Conservation (phyloP, 352 stramenopile genomes). For the Pythium sp. region DNA sequence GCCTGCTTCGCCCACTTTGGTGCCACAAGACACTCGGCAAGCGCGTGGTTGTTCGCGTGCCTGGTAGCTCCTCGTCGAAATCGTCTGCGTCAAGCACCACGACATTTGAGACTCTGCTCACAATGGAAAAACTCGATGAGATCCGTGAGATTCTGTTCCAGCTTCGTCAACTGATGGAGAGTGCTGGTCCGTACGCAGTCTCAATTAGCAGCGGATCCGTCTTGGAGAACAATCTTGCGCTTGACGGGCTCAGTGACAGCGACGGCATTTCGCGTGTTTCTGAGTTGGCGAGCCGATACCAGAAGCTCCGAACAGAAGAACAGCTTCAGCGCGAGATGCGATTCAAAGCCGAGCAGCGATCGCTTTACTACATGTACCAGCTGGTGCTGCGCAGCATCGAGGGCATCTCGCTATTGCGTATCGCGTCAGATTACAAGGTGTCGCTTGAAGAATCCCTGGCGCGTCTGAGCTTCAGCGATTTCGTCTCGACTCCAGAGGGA, state of each 20-base stretch:
- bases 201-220: conserved; percentile 65
- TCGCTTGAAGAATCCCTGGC: conserved; percentile 64
- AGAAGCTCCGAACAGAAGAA: conserved; percentile 70
- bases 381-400: conserved; percentile 78
- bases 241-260: conserved; percentile 38
- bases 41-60: conserved; percentile 28
- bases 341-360: conserved; percentile 81
- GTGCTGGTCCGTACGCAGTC: conserved; percentile 64
- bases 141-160: conserved; percentile 83
- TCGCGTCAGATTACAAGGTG: conserved; percentile 67
- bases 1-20: conserved; percentile 81
- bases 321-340: conserved; percentile 72
- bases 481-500: conserved; percentile 68
- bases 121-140: conserved; percentile 59
- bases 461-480: conserved; percentile 68
- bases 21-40: conserved; percentile 54
- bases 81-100: conserved; percentile 15
- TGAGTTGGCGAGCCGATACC: conserved; percentile 64
- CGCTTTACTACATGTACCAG: conserved; percentile 76
- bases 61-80: conserved; percentile 21
- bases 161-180: conserved; percentile 80
- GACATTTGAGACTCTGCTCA: conserved; percentile 43
- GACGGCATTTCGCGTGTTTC: conserved; percentile 53
- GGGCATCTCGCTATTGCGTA: conserved; percentile 66
- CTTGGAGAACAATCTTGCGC: conserved; percentile 48